phyloP scores from a whole-genome alignment of 2,329 filamentous ascomycete genomes.

The Hypoxylon sp. region DNA sequence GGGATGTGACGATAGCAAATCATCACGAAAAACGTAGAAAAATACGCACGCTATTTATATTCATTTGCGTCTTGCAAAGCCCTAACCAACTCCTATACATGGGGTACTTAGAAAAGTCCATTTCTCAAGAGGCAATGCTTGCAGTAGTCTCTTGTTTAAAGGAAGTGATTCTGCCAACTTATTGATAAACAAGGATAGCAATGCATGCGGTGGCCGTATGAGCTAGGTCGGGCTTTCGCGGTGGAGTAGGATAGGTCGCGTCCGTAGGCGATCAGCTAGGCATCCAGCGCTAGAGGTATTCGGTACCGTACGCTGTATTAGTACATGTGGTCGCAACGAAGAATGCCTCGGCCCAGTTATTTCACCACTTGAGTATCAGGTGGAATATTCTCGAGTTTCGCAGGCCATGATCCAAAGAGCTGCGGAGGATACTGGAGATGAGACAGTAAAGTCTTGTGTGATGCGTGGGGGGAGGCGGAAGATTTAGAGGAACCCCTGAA shows the following conservation, averaged over 20 bases:
- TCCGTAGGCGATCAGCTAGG: neutral
- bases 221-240: neutral
- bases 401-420: neutral
- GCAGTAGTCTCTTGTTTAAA: neutral
- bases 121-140: neutral
- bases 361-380: neutral
- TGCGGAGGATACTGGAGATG: neutral
- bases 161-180: neutral
- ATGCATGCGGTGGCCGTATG: neutral
- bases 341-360: conserved; percentile 1
- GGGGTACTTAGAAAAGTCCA: neutral
- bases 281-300: neutral
- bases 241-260: neutral
- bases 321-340: neutral
- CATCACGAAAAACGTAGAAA: neutral
- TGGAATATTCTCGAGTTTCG: conserved; percentile 4
- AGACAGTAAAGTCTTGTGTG: neutral
- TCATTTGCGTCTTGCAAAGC: too few relatives aligned
- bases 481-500: neutral
- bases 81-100: neutral
- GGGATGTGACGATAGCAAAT: neutral
- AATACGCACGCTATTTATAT: neutral
- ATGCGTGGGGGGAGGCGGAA: neutral
- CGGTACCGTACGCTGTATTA: neutral
- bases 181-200: neutral